Percentiles rank a stretch among this genome's conserved stretches.
phyloP scores from a whole-genome alignment of 2,329 filamentous ascomycete genomes.

The Pleochaeta shiraiana region DNA sequence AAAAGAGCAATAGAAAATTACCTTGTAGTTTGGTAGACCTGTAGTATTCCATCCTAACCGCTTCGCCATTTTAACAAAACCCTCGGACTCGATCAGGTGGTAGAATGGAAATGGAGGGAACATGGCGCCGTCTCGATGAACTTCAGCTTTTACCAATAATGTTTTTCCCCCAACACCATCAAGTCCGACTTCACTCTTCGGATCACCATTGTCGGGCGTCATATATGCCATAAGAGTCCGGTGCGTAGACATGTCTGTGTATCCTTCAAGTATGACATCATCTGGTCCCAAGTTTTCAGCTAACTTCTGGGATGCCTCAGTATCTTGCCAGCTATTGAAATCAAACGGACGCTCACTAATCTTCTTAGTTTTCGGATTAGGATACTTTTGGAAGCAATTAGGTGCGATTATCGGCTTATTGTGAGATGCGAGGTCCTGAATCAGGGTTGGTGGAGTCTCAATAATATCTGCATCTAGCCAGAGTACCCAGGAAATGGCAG shows the following conservation, averaged over 20 bases:
- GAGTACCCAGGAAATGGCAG: slow-evolving; percentile 81
- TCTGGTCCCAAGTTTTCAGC: slow-evolving; percentile 67
- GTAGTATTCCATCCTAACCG: slow-evolving; percentile 66
- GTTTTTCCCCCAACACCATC: slow-evolving; percentile 92
- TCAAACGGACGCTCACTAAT: slow-evolving; percentile 73
- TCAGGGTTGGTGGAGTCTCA: slow-evolving; percentile 64
- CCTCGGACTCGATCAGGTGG: slow-evolving; percentile 92
- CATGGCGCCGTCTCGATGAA: slow-evolving; percentile 95
- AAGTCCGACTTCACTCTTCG: slow-evolving; percentile 43
- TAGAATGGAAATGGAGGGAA: slow-evolving; percentile 95
- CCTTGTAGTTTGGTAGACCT: slow-evolving; percentile 94
- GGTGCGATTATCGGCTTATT: slow-evolving; percentile 84
- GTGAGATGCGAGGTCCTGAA: slow-evolving; percentile 76
- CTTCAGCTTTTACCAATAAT: slow-evolving; percentile 84
- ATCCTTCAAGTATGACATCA: slow-evolving; percentile 85
- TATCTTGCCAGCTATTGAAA: slow-evolving; percentile 96
- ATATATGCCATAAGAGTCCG: slow-evolving; percentile 79
- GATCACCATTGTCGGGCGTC: slow-evolving; percentile 33
- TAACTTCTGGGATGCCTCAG: slow-evolving; percentile 52
- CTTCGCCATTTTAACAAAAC: slow-evolving; percentile 92
- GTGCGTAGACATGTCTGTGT: slow-evolving; percentile 82
- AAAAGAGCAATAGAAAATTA: slow-evolving; percentile 26
- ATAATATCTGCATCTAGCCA: slow-evolving; percentile 90
- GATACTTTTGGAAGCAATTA: slow-evolving; percentile 84
- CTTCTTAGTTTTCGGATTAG: slow-evolving; percentile 43